phyloP scores from a whole-genome alignment of 1,284 basidiomycete species.

The Golubevia sp. region DNA sequence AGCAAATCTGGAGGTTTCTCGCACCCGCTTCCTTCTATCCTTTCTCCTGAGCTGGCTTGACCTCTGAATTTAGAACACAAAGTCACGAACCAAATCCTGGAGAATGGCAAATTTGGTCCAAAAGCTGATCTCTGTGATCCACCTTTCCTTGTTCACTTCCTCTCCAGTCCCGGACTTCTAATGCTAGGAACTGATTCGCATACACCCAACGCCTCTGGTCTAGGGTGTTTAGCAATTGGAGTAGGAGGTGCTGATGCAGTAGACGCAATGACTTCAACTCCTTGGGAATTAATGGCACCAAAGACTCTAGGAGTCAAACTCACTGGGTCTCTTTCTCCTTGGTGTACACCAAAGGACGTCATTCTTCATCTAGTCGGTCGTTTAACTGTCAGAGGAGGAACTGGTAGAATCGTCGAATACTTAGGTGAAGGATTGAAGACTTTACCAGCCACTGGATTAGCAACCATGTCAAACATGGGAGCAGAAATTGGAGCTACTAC shows the following conservation, averaged over 20 bases:
- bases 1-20: background rate
- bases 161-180: constrained; percentile 65
- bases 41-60: background rate
- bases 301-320: constrained; percentile 80
- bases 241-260: constrained; percentile 99
- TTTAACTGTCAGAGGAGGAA: constrained; percentile 94
- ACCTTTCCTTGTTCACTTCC: constrained; percentile 3
- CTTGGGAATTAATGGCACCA: constrained; percentile 97
- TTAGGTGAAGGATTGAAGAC: constrained; percentile 89
- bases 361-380: constrained; percentile 93
- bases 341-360: constrained; percentile 95
- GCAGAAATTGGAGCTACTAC: constrained; percentile 99
- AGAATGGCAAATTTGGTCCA: no score
- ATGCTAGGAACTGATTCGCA: constrained; percentile 81
- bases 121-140: no score
- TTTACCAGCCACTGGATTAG: constrained; percentile 93
- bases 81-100: no score
- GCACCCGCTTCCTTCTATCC: background rate
- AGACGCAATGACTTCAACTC: constrained; percentile 95
- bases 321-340: constrained; percentile 83
- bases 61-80: no score
- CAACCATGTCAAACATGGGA: constrained; percentile 97
- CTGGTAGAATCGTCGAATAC: constrained; percentile 94
- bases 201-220: constrained; percentile 96
- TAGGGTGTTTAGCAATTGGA: constrained; percentile 97